Percentiles rank a stretch among this genome's conserved stretches.
Conservation (phyloP, 805 yeast species). For the Candida boleticola region DNA sequence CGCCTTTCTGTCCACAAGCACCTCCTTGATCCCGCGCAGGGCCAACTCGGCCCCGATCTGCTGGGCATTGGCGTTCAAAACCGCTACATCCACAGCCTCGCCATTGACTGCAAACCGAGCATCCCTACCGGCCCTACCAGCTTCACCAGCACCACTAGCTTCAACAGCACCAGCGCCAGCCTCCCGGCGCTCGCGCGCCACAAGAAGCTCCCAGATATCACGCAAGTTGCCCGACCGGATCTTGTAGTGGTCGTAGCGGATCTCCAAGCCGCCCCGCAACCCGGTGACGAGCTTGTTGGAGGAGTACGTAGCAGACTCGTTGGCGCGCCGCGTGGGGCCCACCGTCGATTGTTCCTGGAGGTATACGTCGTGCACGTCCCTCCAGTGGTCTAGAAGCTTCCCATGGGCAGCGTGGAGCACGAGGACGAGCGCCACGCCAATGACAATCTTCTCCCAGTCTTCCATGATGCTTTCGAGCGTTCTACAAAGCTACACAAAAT, state of each 20-base stretch:
- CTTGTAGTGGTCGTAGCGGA: slow-evolving; percentile 59
- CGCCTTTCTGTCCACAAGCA: slow-evolving; percentile 26
- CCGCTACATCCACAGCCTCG: neutral
- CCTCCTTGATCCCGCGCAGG: slow-evolving; percentile 7
- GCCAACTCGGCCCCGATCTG: slow-evolving; percentile 12
- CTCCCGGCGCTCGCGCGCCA: slow-evolving; percentile 16
- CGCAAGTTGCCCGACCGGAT: slow-evolving; percentile 71
- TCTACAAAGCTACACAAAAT: too few relatives aligned
- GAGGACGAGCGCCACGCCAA: slow-evolving; percentile 19
- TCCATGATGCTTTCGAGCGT: slow-evolving; percentile 10
- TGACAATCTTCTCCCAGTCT: slow-evolving; percentile 7
- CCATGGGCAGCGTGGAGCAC: slow-evolving; percentile 18
- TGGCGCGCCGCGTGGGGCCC: slow-evolving; percentile 58
- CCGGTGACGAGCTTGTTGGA: slow-evolving; percentile 69
- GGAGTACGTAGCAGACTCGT: slow-evolving; percentile 75
- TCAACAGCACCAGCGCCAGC: slow-evolving; percentile 18
- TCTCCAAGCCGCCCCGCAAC: slow-evolving; percentile 64
- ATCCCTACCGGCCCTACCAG: neutral
- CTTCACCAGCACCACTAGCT: slow-evolving; percentile 24
- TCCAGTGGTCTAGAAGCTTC: slow-evolving; percentile 31
- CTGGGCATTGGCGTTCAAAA: slow-evolving; percentile 14
- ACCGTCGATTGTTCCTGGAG: slow-evolving; percentile 63
- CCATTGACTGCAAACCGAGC: neutral
- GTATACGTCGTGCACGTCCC: slow-evolving; percentile 59
- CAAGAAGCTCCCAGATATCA: slow-evolving; percentile 67